Evolutionary conservation across 805 yeast genomes (phyloP).

Genomic region (Ogataea salicorniae): DNA sequence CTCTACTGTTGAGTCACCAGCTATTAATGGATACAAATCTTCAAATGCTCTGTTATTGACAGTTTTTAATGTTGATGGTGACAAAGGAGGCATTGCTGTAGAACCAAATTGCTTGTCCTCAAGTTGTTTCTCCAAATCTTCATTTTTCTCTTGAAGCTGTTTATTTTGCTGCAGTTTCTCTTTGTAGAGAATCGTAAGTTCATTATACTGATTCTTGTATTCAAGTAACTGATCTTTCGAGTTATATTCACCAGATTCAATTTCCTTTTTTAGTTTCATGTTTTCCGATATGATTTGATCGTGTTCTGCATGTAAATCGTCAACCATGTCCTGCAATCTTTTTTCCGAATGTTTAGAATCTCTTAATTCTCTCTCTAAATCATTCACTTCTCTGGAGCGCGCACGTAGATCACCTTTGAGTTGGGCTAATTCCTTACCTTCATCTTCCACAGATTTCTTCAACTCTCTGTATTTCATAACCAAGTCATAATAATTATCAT

Average conservation of each 20-base stretch:
- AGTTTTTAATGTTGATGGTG: neutral
- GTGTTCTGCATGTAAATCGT: conserved; percentile 2
- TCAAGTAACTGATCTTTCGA: conserved; percentile 8
- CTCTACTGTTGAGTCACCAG: neutral
- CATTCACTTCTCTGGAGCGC: neutral
- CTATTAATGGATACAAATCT: neutral
- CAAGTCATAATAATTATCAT: conserved; percentile 22
- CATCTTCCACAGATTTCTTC: conserved; percentile 1
- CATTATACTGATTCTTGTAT: conserved; percentile 16
- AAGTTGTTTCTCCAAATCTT: conserved; percentile 2
- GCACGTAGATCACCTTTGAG: neutral
- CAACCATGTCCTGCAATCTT: neutral
- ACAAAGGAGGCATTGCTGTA: neutral
- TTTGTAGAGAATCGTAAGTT: conserved; percentile 9
- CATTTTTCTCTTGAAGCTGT: neutral
- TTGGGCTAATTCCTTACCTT: neutral
- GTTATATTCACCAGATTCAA: conserved; percentile 1
- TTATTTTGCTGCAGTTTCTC: conserved; percentile 9
- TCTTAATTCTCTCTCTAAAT: neutral
- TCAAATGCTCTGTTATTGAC: neutral
- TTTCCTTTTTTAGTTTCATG: conserved; percentile 2
- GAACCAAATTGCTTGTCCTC: neutral
- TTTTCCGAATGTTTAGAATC: conserved; percentile 1
- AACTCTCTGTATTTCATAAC: conserved; percentile 14
- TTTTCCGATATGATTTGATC: conserved; percentile 8